A percentile compares a stretch with the other conserved stretches of the same genome.
phyloP scores from a whole-genome alignment of 2,329 filamentous ascomycete genomes.

The Fusarium gaditjirri region DNA sequence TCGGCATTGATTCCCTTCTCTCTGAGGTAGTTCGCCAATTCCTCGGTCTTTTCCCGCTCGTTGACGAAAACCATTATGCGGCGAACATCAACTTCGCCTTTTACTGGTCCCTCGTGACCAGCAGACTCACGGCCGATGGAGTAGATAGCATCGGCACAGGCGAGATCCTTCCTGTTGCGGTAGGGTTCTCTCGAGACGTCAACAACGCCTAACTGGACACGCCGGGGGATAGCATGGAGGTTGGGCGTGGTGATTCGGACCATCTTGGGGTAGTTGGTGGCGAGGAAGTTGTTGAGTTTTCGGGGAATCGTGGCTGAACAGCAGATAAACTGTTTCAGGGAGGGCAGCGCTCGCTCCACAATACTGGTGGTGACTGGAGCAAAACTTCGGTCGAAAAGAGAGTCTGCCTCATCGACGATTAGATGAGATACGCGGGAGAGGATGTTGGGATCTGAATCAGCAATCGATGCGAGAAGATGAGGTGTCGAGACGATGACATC shows the following conservation, averaged over 20 bases:
- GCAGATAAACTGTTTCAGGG: conserved; percentile 85
- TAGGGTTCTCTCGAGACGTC: conserved; percentile 95
- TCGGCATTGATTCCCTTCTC: conserved; percentile 90
- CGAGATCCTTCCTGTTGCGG: conserved; percentile 89
- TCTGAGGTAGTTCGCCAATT: conserved; percentile 81
- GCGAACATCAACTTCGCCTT: conserved; percentile 74
- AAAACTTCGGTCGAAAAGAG: conserved; percentile 93
- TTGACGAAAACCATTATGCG: conserved; percentile 97
- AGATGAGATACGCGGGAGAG: conserved; percentile 91
- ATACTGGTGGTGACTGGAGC: conserved; percentile 83
- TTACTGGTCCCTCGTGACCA: conserved; percentile 65
- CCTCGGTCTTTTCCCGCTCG: conserved; percentile 87
- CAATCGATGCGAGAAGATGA: conserved; percentile 88
- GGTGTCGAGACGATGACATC: conserved; percentile 91
- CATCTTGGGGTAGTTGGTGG: conserved; percentile 83
- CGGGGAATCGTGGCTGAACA: conserved; percentile 97
- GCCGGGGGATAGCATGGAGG: conserved; percentile 92
- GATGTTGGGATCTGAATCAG: conserved; percentile 89
- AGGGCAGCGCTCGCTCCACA: conserved; percentile 82
- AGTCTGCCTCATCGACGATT: conserved; percentile 95
- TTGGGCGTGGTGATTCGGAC: conserved; percentile 92
- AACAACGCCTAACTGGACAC: conserved; percentile 92
- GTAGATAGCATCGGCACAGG: conserved; percentile 95
- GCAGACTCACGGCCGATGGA: conserved; percentile 83
- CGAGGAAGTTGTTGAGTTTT: conserved; percentile 87